Evolutionary conservation across 2,329 filamentous ascomycete genomes (phyloP), one percentile per base, ranked within the genome.

Genomic region (Claviceps sp.): DNA sequence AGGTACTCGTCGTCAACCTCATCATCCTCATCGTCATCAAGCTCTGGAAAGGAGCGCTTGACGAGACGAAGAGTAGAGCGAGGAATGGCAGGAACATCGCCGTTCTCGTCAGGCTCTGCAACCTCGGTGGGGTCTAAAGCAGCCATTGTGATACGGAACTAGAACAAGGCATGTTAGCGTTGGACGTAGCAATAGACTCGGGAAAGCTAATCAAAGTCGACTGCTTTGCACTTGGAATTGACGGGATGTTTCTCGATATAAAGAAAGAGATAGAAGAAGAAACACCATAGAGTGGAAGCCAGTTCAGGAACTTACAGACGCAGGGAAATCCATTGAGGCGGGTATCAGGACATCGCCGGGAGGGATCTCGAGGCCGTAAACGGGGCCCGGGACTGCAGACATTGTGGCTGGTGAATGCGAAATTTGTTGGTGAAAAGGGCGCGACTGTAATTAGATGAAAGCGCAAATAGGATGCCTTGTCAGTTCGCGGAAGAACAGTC

Each of bases 71-170:
- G 76, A 49, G 93, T 98, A 50, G 93, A 86, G 61, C 90, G 86
- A 61, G 83, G 79, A 55, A 82, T 70, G 53, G 71, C 68, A 61
- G 79, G 79, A 54, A 79, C 69, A 62, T 83, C 80, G 61, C 76
- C 77, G 50, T 78, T 77, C 53, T 76, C 75, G 59, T 83, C 82
- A 53, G 76, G 75, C 67, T 88, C 78, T 38, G 83, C 78, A 60
- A 81, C 76, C 61, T 86, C 86, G 63, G 81, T 88, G 53, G 93
- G 93, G 67, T 98, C 91, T 67, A 98, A 85, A 58, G 93, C 93
- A 63, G 94, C 93, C 93, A 98, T 98, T 63, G 90, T 97, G 65
- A 98, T 88, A 68, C 88, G 88, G 74, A 96, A 94, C 90, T 95
- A 63, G 29, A 42, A 50, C 37, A 47, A 47, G 44, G 34, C n/a